Evolutionary conservation across 2,329 filamentous ascomycete species (phyloP), one percentile per base, ranked within the genome.

Genomic region (Fusarium luffae): DNA sequence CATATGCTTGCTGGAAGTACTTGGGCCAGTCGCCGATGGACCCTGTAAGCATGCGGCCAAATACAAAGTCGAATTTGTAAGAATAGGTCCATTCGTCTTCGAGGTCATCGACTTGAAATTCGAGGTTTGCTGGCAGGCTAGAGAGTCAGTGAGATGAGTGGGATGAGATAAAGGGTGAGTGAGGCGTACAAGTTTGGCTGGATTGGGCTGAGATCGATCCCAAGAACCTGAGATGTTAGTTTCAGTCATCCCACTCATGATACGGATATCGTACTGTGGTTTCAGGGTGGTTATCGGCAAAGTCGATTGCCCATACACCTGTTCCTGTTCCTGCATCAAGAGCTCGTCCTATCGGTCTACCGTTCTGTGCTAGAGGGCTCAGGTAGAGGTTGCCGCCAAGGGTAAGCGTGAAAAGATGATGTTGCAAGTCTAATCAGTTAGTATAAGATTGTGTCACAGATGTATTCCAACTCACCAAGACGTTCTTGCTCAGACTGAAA

Each of bases 321-420:
- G 84, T 86, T 0, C 84, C 84, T 3, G 83, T 85, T n/a, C 84
- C 84, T 27, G 84, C 71, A 71, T 86, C 85, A 2, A 86, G 76
- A 10, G 81, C 76, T 6, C 74, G 76, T 8, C 63, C 51, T 13
- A 77, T 48, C 2, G 69, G 72, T 16, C 51, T 73, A 7, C 75
- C 62, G 13, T 19, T 16, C 7, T 41, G 59, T 61, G 9, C 60
- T 70, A 5, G 69, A 0, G 80, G 80, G 3, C 69, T 71, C 0
- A 75, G 42, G 40, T 69, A 76, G 0, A 81, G 71, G 43, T 76
- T 77, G 13, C 74, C 73, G 1, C 76, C 74, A 18, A 79, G 70
- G 0, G 78, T 81, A 14, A 82, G 65, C 0, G 67, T 54, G 34
- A 78, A 79, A 0, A 80, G 64, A 27, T 80, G 75, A 57, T 82